Evolutionary conservation across 345 rosid species (phyloP), one percentile per base, ranked within the genome.

Genomic region (Eucalyptus erythrocorys): DNA sequence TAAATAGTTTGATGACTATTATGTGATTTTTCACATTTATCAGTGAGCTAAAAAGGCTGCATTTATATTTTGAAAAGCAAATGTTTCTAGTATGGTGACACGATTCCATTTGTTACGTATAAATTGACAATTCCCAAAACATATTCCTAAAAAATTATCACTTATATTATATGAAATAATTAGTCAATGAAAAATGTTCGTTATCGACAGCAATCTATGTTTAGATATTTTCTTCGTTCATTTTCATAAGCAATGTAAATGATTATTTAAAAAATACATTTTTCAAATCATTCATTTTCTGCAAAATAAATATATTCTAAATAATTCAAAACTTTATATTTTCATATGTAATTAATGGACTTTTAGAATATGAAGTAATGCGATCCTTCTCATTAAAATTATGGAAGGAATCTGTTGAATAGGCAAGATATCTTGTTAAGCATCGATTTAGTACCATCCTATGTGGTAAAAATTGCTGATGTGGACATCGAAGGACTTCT

Each of bases 281-380:
- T 55, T 53, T 22, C 27, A 55, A 55, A 8, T 55, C 1, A 55
- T 55, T 55, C 0, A 55, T 55, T 55, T 55, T 55, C 1, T 2
- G 5, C 1, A 55, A 22, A 55, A 55, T 9, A 55, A 55, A 24
- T 0, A 0, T 5, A 9, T 1, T 53, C 2, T 61, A 13, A 61
- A 27, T 61, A 11, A 27, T 2, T 14, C 3, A 15, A 0, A n/a
- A 14, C 21, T n/a, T n/a, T n/a, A 13, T 32, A 1, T n/a, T 64
- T 64, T 6, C 66, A 5, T 14, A 15, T 7, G 15, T n/a, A 32
- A 14, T 64, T 32, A 4, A 14, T 4, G 9, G n/a, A 64, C 11
- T n/a, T n/a, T 14, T 4, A n/a, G 40, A 15, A 15, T n/a, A 15
- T 64, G 5, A 15, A 7, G 37, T n/a, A 7, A 7, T 14, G 10